Percentiles rank a stretch among this genome's conserved stretches.
Conservation (phyloP, 495 filamentous ascomycete species). For the Rhypophila decipiens region DNA sequence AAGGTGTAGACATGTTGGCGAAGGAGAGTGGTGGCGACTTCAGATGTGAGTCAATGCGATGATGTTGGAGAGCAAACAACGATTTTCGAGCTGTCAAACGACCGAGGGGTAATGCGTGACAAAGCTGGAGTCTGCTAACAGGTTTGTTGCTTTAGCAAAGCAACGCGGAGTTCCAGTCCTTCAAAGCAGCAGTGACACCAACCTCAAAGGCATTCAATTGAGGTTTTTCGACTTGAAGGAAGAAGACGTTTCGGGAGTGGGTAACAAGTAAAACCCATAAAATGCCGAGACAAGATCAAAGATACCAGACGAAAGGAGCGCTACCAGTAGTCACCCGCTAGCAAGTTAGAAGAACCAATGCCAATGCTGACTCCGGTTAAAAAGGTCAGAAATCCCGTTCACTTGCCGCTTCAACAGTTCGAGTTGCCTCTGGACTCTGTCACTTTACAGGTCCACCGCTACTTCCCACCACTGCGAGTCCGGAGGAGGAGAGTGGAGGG, state of each 20-base stretch:
- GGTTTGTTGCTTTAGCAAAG: neutral
- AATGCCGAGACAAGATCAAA: too few relatives aligned
- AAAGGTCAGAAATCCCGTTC: too few relatives aligned
- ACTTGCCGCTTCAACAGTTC: too few relatives aligned
- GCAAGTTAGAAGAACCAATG: too few relatives aligned
- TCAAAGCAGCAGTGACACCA: neutral
- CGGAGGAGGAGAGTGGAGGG: slow-evolving; percentile 10
- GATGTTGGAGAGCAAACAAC: neutral
- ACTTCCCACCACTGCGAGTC: slow-evolving; percentile 17
- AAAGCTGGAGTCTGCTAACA: neutral
- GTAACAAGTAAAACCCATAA: too few relatives aligned
- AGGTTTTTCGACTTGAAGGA: neutral
- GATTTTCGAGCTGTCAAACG: neutral
- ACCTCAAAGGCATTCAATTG: neutral
- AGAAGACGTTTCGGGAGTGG: too few relatives aligned
- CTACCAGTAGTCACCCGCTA: too few relatives aligned
- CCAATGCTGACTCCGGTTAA: neutral
- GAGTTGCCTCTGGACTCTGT: neutral
- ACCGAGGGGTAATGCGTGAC: neutral
- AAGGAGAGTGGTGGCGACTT: neutral
- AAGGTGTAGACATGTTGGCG: slow-evolving; percentile 34
- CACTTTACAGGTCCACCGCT: slow-evolving; percentile 15
- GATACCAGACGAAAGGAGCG: too few relatives aligned
- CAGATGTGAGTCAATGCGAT: neutral
- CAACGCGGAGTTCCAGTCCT: neutral